Evolutionary conservation across 345 rosid species (phyloP).

Genomic region (Anastatica hierochuntica): DNA sequence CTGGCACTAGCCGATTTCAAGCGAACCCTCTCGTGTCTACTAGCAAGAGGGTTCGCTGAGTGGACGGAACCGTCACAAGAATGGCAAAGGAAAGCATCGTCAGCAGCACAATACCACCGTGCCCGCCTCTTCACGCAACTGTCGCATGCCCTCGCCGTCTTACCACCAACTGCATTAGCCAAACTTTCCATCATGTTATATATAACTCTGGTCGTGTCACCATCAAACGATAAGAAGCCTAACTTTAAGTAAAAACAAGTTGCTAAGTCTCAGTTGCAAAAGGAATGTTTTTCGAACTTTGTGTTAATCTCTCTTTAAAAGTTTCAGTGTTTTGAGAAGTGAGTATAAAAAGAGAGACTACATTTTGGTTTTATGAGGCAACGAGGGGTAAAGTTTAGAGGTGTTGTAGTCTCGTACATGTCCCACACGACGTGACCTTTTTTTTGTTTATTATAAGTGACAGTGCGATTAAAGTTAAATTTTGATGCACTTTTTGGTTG

Average conservation of each 20-base stretch:
- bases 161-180: conserved; percentile 65
- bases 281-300: conserved; percentile 11
- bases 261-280: conserved; percentile 6
- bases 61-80: conserved; percentile 73
- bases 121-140: conserved; percentile 69
- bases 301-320: background rate
- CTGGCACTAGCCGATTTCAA: conserved; percentile 35
- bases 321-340: conserved; percentile 9
- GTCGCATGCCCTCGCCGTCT: conserved; percentile 87
- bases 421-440: conserved; percentile 27
- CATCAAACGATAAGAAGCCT: conserved; percentile 1
- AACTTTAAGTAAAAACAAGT: background rate
- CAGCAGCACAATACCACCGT: conserved; percentile 88
- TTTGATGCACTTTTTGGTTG: conserved; percentile 18
- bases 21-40: conserved; percentile 72
- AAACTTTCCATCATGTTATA: conserved; percentile 27
- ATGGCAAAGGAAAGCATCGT: conserved; percentile 95
- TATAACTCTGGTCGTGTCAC: conserved; percentile 22
- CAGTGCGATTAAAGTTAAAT: background rate
- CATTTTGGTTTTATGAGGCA: conserved; percentile 3
- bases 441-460: conserved; percentile 9
- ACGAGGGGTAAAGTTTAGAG: conserved; percentile 1
- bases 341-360: conserved; percentile 13
- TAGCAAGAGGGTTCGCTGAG: conserved; percentile 75
- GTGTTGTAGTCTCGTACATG: conserved; percentile 11